Percentiles rank a stretch among this genome's conserved stretches.
phyloP scores from a whole-genome alignment of 768 basidiomycete genomes.

The Neoboletus brunneissimus region DNA sequence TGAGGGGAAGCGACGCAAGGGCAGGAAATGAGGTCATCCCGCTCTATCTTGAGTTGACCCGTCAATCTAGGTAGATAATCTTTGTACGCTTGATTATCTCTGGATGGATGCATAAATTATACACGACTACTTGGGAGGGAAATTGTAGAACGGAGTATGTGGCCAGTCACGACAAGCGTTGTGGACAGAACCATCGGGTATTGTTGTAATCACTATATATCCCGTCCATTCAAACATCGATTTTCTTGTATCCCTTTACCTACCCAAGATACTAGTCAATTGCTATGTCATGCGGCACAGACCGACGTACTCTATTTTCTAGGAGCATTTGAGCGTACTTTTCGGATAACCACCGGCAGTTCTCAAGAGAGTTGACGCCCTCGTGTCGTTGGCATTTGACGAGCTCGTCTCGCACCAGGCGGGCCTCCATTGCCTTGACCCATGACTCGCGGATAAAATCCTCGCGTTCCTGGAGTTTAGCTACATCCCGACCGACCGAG shows the following conservation, averaged over 20 bases:
- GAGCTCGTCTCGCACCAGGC: slow-evolving; percentile 84
- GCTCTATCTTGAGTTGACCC: background rate
- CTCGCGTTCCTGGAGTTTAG: slow-evolving; percentile 67
- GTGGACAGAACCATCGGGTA: background rate
- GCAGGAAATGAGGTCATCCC: slow-evolving; percentile 44
- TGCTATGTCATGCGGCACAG: background rate
- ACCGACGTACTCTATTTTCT: slow-evolving; percentile 68
- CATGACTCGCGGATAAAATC: slow-evolving; percentile 84
- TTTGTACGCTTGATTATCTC: background rate
- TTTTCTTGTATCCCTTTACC: slow-evolving; percentile 84
- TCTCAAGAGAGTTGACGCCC: slow-evolving; percentile 89
- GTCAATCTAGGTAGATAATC: background rate
- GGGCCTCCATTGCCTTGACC: slow-evolving; percentile 91
- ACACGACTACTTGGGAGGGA: background rate
- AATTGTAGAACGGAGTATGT: background rate
- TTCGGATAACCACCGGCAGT: slow-evolving; percentile 82
- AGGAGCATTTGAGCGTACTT: slow-evolving; percentile 76
- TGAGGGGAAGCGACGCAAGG: slow-evolving; percentile 47
- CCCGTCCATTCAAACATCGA: slow-evolving; percentile 46
- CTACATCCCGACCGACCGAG: slow-evolving; percentile 33
- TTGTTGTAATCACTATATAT: background rate
- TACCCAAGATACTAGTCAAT: slow-evolving; percentile 33
- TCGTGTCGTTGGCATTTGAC: slow-evolving; percentile 86
- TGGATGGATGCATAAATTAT: slow-evolving; percentile 10
- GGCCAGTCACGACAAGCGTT: background rate